Evolutionary conservation across 2,329 filamentous ascomycete species (phyloP).

Genomic region (Xylariaceae sp.): DNA sequence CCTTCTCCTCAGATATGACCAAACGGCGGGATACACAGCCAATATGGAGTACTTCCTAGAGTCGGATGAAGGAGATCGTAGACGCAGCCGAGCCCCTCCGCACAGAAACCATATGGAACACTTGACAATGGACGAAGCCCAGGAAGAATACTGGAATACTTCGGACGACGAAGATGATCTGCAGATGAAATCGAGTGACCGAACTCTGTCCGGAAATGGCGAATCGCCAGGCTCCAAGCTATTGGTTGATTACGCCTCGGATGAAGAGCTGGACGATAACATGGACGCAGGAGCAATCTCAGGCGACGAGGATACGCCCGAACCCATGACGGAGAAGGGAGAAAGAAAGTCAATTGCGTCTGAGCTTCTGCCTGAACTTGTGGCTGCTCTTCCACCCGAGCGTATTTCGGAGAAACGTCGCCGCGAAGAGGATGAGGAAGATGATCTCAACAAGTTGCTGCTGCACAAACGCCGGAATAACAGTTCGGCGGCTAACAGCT

Average conservation of each 20-base stretch:
- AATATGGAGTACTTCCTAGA: conserved; percentile 69
- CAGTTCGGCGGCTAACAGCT: conserved; percentile 43
- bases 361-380: conserved; percentile 62
- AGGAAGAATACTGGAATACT: conserved; percentile 91
- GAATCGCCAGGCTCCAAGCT: conserved; percentile 60
- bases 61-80: conserved; percentile 51
- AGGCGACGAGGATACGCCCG: conserved; percentile 27
- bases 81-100: conserved; percentile 34
- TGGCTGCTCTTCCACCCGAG: conserved; percentile 61
- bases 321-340: conserved; percentile 33
- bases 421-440: conserved; percentile 88
- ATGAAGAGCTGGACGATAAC: conserved; percentile 73
- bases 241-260: conserved; percentile 87
- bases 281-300: conserved; percentile 43
- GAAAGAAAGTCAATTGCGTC: conserved; percentile 33
- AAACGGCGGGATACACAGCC: conserved; percentile 62
- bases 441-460: conserved; percentile 81
- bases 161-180: conserved; percentile 79
- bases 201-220: conserved; percentile 51
- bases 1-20: conserved; percentile 71
- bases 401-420: conserved; percentile 82
- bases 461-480: conserved; percentile 58
- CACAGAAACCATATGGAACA: conserved; percentile 67
- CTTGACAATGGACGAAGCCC: conserved; percentile 63
- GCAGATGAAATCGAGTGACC: conserved; percentile 33